phyloP scores from a whole-genome alignment of 192 early-diverging fungal species.

The Coemansia furcata region DNA sequence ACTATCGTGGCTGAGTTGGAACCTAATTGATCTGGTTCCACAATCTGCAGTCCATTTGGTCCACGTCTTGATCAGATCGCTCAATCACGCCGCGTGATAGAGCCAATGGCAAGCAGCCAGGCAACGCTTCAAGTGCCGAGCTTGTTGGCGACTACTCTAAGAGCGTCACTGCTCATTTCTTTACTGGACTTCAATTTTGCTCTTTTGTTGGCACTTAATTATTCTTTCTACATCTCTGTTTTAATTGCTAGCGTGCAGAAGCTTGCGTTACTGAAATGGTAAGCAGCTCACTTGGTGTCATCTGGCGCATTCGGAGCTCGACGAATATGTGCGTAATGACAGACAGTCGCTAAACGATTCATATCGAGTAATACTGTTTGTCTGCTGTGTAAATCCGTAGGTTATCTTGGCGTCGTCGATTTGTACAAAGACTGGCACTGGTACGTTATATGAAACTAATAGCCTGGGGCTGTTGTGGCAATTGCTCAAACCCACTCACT shows the following conservation, averaged over 20 bases:
- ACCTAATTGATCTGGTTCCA: background rate
- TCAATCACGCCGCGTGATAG: background rate
- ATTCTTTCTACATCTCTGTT: background rate
- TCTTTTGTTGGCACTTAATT: background rate
- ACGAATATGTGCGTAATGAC: background rate
- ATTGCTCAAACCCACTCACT: background rate
- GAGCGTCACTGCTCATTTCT: background rate
- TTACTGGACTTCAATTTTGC: background rate
- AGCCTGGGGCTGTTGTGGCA: background rate
- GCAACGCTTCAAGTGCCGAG: background rate
- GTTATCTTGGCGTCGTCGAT: slow-evolving; percentile 89
- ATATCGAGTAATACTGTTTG: background rate
- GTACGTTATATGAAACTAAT: slow-evolving; percentile 47
- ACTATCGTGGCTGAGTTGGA: background rate
- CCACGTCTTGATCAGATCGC: background rate
- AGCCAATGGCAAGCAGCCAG: slow-evolving; percentile 3
- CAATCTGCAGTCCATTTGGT: background rate
- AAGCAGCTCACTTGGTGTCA: background rate
- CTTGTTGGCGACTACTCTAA: background rate
- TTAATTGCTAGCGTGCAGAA: background rate
- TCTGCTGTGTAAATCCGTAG: slow-evolving; percentile 45
- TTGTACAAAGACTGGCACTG: slow-evolving; percentile 92
- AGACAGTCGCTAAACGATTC: background rate
- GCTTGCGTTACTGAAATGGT: slow-evolving; percentile 5
- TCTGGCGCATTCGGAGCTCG: background rate